phyloP scores from a whole-genome alignment of 768 basidiomycete genomes.

The Boletus edulis region DNA sequence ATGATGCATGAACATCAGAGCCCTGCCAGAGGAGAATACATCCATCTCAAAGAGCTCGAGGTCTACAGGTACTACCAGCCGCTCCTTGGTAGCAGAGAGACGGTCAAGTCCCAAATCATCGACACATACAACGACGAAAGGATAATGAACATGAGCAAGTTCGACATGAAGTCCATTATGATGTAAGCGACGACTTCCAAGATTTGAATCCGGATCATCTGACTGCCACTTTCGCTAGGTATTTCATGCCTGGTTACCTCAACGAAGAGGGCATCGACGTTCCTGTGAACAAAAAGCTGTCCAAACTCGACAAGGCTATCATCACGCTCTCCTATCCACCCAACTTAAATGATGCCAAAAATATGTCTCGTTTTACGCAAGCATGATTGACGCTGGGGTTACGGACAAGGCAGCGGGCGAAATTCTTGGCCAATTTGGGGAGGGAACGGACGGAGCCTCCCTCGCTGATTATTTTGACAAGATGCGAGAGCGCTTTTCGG shows the following conservation, averaged over 20 bases:
- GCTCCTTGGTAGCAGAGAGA: not conserved
- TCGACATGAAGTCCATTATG: not conserved
- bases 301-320: not conserved
- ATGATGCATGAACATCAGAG: conserved; percentile 29
- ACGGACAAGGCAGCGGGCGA: not conserved
- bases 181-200: not conserved
- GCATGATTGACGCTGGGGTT: not conserved
- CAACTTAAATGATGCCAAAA: not conserved
- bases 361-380: not conserved
- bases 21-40: conserved; percentile 13
- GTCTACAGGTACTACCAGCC: not conserved
- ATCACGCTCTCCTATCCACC: not conserved
- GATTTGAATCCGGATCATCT: not conserved
- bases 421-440: not conserved
- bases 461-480: too few species aligned
- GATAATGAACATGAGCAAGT: not conserved
- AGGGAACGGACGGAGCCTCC: rapidly evolving
- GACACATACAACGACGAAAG: not conserved
- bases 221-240: not conserved
- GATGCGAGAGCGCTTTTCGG: not conserved
- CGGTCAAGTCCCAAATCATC: not conserved
- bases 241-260: not conserved
- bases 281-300: not conserved
- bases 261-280: not conserved
- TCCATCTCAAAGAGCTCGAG: conserved; percentile 13